Percentiles rank a stretch among this genome's conserved stretches.
Evolutionary conservation across 805 yeast species (phyloP).

Genomic region (Zygosaccharomyces rouxii): DNA sequence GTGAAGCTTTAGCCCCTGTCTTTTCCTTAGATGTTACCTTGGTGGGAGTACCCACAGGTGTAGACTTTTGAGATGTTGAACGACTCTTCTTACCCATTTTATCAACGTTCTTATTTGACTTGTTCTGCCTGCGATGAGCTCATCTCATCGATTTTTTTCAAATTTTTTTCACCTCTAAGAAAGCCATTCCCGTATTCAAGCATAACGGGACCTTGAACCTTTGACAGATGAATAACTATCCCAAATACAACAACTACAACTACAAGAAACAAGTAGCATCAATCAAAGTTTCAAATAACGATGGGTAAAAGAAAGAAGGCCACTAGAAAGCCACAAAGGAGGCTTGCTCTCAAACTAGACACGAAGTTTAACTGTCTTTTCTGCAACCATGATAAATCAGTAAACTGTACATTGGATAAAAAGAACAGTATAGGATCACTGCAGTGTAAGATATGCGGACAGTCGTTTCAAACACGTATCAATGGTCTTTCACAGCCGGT

Average conservation of each 20-base stretch:
- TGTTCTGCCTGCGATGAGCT: conserved; percentile 2
- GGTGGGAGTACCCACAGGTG: conserved; percentile 17
- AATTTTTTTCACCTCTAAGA: conserved; percentile 6
- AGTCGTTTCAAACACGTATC: conserved; percentile 82
- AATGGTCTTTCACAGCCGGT: conserved; percentile 78
- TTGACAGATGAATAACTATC: background rate
- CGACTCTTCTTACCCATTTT: conserved; percentile 21
- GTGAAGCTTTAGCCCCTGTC: conserved; percentile 7
- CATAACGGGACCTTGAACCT: background rate
- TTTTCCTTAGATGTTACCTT: conserved; percentile 19
- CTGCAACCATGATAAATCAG: conserved; percentile 93
- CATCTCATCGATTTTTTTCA: conserved; percentile 7
- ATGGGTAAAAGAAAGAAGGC: conserved; percentile 83
- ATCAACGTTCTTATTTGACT: background rate
- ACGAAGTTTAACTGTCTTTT: conserved; percentile 85
- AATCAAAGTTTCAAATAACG: background rate
- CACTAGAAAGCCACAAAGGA: conserved; percentile 74
- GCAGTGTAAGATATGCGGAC: conserved; percentile 91
- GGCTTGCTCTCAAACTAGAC: conserved; percentile 72
- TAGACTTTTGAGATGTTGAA: conserved; percentile 13
- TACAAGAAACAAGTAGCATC: background rate
- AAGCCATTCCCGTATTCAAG: conserved; percentile 1
- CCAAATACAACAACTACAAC: background rate
- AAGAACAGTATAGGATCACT: conserved; percentile 78
- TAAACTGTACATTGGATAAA: conserved; percentile 82